Percentiles rank a stretch among this genome's conserved stretches.
These are phyloP conservation scores for Cryptomeria japonica DNA, from an alignment of 75 land plant genomes.

Conservation along the genomic window DNA sequence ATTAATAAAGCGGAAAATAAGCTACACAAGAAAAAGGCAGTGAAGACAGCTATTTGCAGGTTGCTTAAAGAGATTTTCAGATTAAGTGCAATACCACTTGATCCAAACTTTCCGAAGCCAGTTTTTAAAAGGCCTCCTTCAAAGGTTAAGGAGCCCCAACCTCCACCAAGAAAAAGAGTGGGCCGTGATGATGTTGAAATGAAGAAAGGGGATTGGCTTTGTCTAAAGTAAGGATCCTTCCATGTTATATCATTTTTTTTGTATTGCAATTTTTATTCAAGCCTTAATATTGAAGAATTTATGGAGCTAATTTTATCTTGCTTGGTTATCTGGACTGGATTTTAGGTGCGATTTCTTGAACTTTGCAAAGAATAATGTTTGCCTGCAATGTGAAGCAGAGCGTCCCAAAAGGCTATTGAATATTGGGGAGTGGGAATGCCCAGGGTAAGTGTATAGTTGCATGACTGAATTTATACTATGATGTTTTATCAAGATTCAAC, in stretches of 20 bases:
- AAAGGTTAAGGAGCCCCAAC: conserved; percentile 65
- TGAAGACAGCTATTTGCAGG: conserved; percentile 60
- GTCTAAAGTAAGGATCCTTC: conserved; percentile 61
- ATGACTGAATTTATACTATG: not conserved
- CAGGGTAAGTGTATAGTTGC: conserved; percentile 27
- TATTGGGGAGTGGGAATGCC: conserved; percentile 97
- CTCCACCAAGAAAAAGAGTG: conserved; percentile 58
- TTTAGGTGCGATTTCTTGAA: conserved; percentile 92
- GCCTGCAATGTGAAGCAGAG: conserved; percentile 78
- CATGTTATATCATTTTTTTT: not conserved
- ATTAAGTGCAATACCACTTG: conserved; percentile 74
- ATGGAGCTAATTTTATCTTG: not conserved
- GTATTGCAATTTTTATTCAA: not conserved
- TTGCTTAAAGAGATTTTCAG: conserved; percentile 74
- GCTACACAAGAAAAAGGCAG: conserved; percentile 48
- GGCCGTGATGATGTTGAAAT: conserved; percentile 63
- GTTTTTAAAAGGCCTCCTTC: conserved; percentile 54
- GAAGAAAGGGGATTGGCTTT: conserved; percentile 88
- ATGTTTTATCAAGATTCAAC: no score
- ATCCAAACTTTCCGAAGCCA: conserved; percentile 81
- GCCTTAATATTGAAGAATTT: not conserved
- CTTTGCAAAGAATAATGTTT: conserved; percentile 78
- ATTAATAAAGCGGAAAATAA: conserved; percentile 52
- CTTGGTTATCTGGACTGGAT: conserved; percentile 1
- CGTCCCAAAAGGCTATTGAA: conserved; percentile 78